Base-by-base conservation (phyloP, 1,139 yeast species). In the Eremothecium gossypii region DNA sequence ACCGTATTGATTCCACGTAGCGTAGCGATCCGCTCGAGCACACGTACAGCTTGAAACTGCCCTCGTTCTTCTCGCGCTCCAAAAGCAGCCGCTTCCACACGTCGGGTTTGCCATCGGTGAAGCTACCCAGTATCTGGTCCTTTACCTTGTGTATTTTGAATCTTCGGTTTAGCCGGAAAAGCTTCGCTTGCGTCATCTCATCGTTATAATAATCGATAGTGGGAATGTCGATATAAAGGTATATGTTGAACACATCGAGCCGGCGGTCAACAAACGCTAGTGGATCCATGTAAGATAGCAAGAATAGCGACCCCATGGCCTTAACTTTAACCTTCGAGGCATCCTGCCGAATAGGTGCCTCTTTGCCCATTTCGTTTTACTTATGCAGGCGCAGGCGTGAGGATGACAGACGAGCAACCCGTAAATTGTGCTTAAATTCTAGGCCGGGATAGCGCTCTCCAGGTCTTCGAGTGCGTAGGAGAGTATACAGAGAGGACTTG, bases 141-240 rank as follows among this genome's bases (percentile, higher is more conserved):
- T 51, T 51, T 38, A 60, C 42, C 28, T 49, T 50, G 37, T 55
- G 59, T 27, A 60, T 38, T 41, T 57, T 60, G 36, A 60, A 54
- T 42, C 50, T 55, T 40, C 47, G 55, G 44, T 58, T 58, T 26
- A 60, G 50, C 42, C 51, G 52, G 23, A 57, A 51, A 12, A 58
- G 45, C 45, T 52, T 55, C 10, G 45, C 46, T 38, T 57, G 54
- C 13, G 49, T 50, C 33, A 59, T 39, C 44, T 58, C 61, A 48
- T 59, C 63, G 35, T 52, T 55, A 43, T 60, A 57, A 44, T 57
- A 60, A 44, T 60, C 65, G 4, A 60, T 58, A 5, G 62, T 53
- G 1, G 65, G 63, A n/a, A 60, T 58, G 46, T 60, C 65, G 30
- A 60, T 54, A 42, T 52, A 59, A 9, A 60, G 40, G 30, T 48